A percentile compares a stretch with the other conserved stretches of the same genome.
Evolutionary conservation across 225 moss, liverwort and hornwort genomes (phyloP).

Genomic region (Anthoceros angustus): DNA sequence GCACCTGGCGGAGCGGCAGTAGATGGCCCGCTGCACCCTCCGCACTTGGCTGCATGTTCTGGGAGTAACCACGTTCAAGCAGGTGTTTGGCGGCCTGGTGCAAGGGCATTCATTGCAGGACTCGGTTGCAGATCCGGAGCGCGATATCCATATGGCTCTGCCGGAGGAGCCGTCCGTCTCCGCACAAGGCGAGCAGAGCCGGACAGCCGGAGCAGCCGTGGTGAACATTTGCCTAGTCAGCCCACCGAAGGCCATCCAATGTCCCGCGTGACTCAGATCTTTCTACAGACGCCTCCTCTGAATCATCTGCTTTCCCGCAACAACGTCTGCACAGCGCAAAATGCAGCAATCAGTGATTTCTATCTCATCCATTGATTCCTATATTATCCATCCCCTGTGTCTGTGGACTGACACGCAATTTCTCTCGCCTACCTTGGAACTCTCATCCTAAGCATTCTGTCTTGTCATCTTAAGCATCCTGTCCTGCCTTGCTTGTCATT

Average conservation of each 20-base stretch:
- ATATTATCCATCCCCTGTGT: too few species aligned
- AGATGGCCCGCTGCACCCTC: slow-evolving; percentile 2
- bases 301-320: too few species aligned
- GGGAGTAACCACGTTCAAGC: background rate
- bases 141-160: background rate
- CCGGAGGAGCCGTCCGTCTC: background rate
- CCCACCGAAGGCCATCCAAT: background rate
- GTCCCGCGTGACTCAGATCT: background rate
- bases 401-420: too few species aligned
- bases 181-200: background rate
- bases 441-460: too few species aligned
- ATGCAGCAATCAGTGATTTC: too few species aligned
- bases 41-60: background rate
- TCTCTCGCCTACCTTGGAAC: too few species aligned
- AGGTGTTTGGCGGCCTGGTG: background rate
- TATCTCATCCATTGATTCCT: too few species aligned
- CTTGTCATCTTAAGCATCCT: too few species aligned
- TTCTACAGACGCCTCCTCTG: too few species aligned
- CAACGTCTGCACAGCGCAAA: too few species aligned
- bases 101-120: background rate
- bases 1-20: background rate
- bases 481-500: too few species aligned
- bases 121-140: background rate
- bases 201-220: background rate
- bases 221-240: background rate